Evolutionary conservation across 2,329 filamentous ascomycete species (phyloP).

Genomic region (Penicillium sp.): DNA sequence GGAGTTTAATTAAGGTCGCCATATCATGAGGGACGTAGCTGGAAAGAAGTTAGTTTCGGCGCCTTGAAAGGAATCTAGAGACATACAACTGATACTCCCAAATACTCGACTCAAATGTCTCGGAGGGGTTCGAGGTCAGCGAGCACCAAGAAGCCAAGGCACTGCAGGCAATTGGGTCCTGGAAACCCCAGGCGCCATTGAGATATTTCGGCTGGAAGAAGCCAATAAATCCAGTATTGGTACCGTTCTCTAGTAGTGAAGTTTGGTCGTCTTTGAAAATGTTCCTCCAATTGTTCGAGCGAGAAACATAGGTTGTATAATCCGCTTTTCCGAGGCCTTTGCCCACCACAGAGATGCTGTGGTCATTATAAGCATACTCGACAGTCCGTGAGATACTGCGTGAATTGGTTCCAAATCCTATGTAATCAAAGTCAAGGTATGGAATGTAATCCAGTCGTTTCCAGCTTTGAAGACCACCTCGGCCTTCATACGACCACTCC

Average conservation of each 20-base stretch:
- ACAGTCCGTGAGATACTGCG: slow-evolving; percentile 68
- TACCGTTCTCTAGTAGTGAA: slow-evolving; percentile 53
- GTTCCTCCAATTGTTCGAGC: slow-evolving; percentile 64
- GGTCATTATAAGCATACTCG: slow-evolving; percentile 76
- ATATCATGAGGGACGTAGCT: slow-evolving; percentile 55
- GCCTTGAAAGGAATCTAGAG: slow-evolving; percentile 53
- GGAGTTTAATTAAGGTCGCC: slow-evolving; percentile 54
- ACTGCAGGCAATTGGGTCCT: slow-evolving; percentile 54
- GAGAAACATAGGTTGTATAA: slow-evolving; percentile 52
- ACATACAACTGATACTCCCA: slow-evolving; percentile 47
- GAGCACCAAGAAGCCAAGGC: slow-evolving; percentile 28
- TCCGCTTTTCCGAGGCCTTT: slow-evolving; percentile 51
- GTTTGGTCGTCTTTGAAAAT: slow-evolving; percentile 61
- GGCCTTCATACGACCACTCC: slow-evolving; percentile 67
- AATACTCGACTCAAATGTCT: slow-evolving; percentile 34
- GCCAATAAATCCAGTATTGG: slow-evolving; percentile 63
- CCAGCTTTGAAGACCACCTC: slow-evolving; percentile 69
- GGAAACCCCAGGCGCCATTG: slow-evolving; percentile 66
- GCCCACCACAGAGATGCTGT: slow-evolving; percentile 61
- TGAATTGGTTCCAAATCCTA: slow-evolving; percentile 66
- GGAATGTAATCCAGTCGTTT: slow-evolving; percentile 68
- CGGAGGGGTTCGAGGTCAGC: slow-evolving; percentile 29
- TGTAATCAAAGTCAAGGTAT: slow-evolving; percentile 63
- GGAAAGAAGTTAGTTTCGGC: slow-evolving; percentile 40
- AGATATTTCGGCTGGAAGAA: slow-evolving; percentile 68